Percentiles rank a stretch among this genome's conserved stretches.
phyloP scores from a whole-genome alignment of 2,329 filamentous ascomycete species.

The Curvularia lunata region DNA sequence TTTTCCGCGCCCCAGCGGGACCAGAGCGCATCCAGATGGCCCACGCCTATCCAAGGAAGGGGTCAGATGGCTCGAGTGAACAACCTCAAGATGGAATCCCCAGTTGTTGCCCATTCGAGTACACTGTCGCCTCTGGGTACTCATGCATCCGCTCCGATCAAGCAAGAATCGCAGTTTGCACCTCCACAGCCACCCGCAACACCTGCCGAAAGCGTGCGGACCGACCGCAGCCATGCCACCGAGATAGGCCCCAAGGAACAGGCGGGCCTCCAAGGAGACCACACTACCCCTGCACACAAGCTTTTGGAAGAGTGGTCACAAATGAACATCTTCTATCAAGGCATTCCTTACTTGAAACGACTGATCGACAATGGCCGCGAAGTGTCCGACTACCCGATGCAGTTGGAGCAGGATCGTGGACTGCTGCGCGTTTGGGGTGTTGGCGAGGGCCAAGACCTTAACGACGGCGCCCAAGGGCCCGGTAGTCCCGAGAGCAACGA shows the following conservation, averaged over 20 bases:
- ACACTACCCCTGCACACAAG: constrained; percentile 88
- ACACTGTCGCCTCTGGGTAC: constrained; percentile 37
- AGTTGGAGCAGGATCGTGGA: constrained; percentile 75
- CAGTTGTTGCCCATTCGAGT: constrained; percentile 32
- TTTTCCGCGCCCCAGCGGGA: constrained; percentile 35
- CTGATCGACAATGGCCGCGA: constrained; percentile 73
- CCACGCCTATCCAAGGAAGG: constrained; percentile 39
- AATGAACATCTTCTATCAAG: constrained; percentile 63
- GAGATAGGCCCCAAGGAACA: constrained; percentile 31
- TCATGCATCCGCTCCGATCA: constrained; percentile 40
- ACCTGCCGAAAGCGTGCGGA: constrained; percentile 43
- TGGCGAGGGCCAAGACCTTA: constrained; percentile 73
- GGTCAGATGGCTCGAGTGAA: constrained; percentile 36
- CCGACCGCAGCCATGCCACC: constrained; percentile 29
- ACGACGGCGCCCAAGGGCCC: constrained; percentile 53
- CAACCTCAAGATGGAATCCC: constrained; percentile 45
- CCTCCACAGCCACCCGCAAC: constrained; percentile 40
- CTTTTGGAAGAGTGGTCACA: constrained; percentile 71
- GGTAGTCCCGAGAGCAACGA: constrained; percentile 46
- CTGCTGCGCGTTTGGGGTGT: constrained; percentile 77
- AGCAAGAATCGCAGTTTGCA: constrained; percentile 35
- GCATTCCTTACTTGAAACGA: constrained; percentile 56
- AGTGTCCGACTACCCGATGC: constrained; percentile 70
- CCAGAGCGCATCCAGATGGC: constrained; percentile 34
- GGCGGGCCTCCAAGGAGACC: constrained; percentile 74